Percentiles rank a stretch among this genome's conserved stretches.
phyloP scores from a whole-genome alignment of 2,329 filamentous ascomycete species.

The Penicillium frequentans region DNA sequence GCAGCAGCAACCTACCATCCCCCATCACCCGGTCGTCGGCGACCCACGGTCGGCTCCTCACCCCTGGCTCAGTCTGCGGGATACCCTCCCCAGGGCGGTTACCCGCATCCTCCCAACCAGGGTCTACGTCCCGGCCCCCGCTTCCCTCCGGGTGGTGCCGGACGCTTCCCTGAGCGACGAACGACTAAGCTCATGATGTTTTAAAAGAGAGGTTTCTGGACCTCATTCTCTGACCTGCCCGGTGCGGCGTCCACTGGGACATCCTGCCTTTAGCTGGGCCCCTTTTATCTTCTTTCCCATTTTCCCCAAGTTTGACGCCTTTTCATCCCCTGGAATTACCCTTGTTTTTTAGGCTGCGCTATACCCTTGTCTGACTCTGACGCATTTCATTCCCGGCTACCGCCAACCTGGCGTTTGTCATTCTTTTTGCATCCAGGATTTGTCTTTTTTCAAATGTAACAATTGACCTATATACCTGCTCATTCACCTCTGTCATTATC shows the following conservation, averaged over 20 bases:
- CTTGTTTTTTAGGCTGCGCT: conserved; percentile 23
- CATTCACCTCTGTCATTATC: neutral
- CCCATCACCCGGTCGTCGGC: conserved; percentile 36
- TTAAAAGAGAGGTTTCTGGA: conserved; percentile 33
- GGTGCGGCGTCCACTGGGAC: neutral
- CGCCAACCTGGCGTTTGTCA: conserved; percentile 16
- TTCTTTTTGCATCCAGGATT: conserved; percentile 2
- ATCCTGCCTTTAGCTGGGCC: neutral
- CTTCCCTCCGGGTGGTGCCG: conserved; percentile 29
- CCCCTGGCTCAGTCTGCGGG: conserved; percentile 30
- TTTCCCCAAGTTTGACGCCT: neutral
- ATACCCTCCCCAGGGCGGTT: conserved; percentile 30
- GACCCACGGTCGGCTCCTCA: conserved; percentile 35
- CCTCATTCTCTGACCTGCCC: neutral
- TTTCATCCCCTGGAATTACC: neutral
- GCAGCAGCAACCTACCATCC: conserved; percentile 34
- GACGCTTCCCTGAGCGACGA: conserved; percentile 50
- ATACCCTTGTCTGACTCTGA: conserved; percentile 19
- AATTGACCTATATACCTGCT: neutral
- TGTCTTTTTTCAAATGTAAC: neutral
- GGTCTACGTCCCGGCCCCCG: conserved; percentile 22
- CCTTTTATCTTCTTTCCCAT: neutral
- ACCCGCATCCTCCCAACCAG: conserved; percentile 19
- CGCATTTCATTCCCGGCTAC: conserved; percentile 7
- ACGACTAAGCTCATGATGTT: conserved; percentile 52